These are phyloP conservation scores for Pisolithus albus DNA, from an alignment of 768 basidiomycete species.

Conservation along the genomic window DNA sequence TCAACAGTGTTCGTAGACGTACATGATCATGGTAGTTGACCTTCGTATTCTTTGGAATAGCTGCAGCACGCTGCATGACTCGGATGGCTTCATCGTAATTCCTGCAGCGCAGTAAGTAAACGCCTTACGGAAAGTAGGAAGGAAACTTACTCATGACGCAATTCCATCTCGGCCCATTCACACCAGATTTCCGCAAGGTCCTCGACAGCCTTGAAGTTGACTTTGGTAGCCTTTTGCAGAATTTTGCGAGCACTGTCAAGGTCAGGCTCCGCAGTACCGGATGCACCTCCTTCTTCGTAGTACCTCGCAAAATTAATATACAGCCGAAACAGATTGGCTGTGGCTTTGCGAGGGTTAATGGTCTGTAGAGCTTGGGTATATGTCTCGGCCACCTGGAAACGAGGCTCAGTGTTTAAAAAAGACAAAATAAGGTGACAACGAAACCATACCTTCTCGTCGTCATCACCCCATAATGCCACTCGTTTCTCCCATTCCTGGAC, in stretches of 20 bases:
- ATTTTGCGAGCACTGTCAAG: conserved; percentile 85
- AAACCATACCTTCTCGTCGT: conserved; percentile 77
- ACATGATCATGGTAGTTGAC: conserved; percentile 96
- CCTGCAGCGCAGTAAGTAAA: conserved; percentile 36
- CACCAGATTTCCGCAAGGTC: conserved; percentile 99
- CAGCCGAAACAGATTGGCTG: conserved; percentile 81
- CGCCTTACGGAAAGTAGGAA: background rate
- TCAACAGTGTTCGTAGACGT: conserved; percentile 14
- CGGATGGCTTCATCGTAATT: conserved; percentile 94
- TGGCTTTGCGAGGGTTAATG: conserved; percentile 81
- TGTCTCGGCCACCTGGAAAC: conserved; percentile 76
- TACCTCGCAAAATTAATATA: conserved; percentile 96
- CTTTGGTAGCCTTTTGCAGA: conserved; percentile 84
- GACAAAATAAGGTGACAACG: background rate
- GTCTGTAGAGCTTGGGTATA: conserved; percentile 87
- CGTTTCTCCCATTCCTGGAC: conserved; percentile 99
- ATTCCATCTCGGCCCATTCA: conserved; percentile 98
- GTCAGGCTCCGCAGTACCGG: conserved; percentile 73
- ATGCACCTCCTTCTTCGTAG: conserved; percentile 91
- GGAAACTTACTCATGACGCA: conserved; percentile 79
- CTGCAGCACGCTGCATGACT: conserved; percentile 95
- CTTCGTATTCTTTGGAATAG: conserved; percentile 82
- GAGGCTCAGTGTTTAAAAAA: background rate
- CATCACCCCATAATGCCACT: conserved; percentile 85
- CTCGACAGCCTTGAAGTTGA: conserved; percentile 92